Evolutionary conservation across 2,329 filamentous ascomycete genomes (phyloP), one percentile per base, ranked within the genome.

Genomic region (Aspergillus oerlinghausenensis): DNA sequence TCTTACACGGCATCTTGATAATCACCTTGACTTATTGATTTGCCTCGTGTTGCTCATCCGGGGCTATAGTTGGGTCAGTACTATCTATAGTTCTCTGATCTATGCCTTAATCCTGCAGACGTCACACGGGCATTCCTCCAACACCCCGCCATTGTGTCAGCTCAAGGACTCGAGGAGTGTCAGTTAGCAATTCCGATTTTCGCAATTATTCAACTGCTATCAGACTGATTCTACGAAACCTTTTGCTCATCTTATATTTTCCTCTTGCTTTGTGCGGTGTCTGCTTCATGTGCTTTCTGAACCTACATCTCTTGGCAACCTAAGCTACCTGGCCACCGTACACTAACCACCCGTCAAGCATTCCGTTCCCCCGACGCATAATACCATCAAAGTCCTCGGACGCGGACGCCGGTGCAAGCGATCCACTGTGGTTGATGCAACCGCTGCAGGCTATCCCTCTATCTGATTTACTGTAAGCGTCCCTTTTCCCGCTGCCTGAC

Each of bases 321-420:
- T 14, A 21, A 54, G 45, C 52, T 55, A 52, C 50, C 55, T 49
- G 49, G 43, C 11, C 38, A n/a, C 3, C 6, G 19, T 52, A 40
- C 54, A 55, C 49, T 58, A 23, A 50, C 48, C 56, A 52, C 47
- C 55, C 59, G 55, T 52, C 58, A 61, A 62, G 55, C 59, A 62
- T 56, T 72, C 70, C 70, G 69, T 72, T 72, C 62, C 68, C 60
- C 70, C 70, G 70, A 67, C 60, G 58, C 55, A 50, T 58, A 57
- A 56, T 58, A 38, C 50, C 51, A 55, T 25, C 56, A 54, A 57
- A 54, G 53, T 52, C 25, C 55, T 54, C 58, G 57, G 49, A 55
- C 57, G 52, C 60, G 58, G 56, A 58, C 49, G 49, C 56, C 59
- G 52, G 55, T 51, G 29, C 43, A 32, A 49, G 40, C 29, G 59